These are phyloP conservation scores for Ephemerocybe angulata DNA, from an alignment of 768 basidiomycete genomes.

Conservation along the genomic window DNA sequence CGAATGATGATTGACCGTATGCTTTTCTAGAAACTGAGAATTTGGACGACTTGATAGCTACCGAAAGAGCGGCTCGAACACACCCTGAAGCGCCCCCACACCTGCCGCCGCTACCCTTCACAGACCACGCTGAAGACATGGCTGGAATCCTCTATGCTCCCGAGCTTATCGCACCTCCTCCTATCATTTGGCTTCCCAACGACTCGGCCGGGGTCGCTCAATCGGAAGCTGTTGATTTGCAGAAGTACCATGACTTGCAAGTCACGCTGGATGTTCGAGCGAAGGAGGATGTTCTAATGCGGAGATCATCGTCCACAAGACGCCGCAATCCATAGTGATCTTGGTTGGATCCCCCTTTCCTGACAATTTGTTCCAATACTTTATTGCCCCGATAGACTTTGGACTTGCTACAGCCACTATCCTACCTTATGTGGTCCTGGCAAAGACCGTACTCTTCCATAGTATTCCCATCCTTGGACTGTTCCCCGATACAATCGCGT, in stretches of 20 bases:
- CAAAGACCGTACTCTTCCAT: too few relatives aligned
- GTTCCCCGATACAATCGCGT: not conserved
- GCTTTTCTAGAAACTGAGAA: constrained; percentile 58
- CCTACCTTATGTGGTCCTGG: too few relatives aligned
- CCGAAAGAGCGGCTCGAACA: constrained; percentile 73
- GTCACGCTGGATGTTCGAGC: constrained; percentile 68
- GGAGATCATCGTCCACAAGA: constrained; percentile 32
- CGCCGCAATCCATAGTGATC: not conserved
- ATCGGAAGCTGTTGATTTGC: constrained; percentile 72
- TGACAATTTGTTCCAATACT: not conserved
- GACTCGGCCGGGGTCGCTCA: constrained; percentile 70
- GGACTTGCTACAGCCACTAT: too few relatives aligned
- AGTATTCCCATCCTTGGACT: not conserved
- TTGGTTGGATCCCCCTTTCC: not conserved
- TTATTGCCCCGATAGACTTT: not conserved
- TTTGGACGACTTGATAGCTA: constrained; percentile 76
- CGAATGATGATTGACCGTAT: constrained; percentile 7
- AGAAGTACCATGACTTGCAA: constrained; percentile 66
- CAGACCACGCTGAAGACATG: constrained; percentile 76
- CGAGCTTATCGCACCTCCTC: constrained; percentile 71
- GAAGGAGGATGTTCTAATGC: constrained; percentile 45
- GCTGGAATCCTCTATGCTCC: constrained; percentile 77
- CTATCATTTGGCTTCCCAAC: constrained; percentile 83
- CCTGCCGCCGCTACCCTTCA: constrained; percentile 63
- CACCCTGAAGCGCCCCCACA: constrained; percentile 75